A percentile compares a stretch with the other conserved stretches of the same genome.
phyloP scores from a whole-genome alignment of 495 filamentous ascomycete genomes.

The Saxophila tyrrhenica region DNA sequence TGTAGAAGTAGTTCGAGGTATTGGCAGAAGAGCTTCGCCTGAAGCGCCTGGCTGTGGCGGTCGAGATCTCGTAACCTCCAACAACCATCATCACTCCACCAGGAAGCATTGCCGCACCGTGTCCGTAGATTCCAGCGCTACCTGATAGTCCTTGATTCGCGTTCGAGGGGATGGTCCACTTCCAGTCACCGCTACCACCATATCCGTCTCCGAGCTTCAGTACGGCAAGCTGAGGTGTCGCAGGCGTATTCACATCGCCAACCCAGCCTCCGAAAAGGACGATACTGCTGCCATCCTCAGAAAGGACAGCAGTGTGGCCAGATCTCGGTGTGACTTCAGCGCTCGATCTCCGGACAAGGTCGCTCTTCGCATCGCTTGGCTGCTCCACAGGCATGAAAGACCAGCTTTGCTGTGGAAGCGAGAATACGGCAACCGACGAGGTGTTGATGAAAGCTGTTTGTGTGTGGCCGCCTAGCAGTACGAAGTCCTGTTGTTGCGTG shows the following conservation, averaged over 20 bases:
- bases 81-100: conserved; percentile 84
- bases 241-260: conserved; percentile 60
- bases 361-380: conserved; percentile 32
- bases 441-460: conserved; percentile 79
- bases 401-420: conserved; percentile 76
- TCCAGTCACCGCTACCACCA: conserved; percentile 55
- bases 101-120: conserved; percentile 71
- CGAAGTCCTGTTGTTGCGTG: conserved; percentile 59
- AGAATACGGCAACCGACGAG: conserved; percentile 80
- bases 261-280: conserved; percentile 87
- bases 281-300: conserved; percentile 59
- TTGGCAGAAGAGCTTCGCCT: conserved; percentile 29
- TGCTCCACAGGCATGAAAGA: conserved; percentile 56
- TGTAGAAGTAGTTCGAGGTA: conserved; percentile 55
- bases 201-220: conserved; percentile 60
- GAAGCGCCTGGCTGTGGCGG: conserved; percentile 32
- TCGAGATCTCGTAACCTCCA: conserved; percentile 64
- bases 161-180: conserved; percentile 52
- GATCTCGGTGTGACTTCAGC: conserved; percentile 59
- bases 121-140: conserved; percentile 64
- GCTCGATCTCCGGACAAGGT: conserved; percentile 34
- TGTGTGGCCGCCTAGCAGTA: conserved; percentile 82
- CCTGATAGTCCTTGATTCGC: conserved; percentile 33
- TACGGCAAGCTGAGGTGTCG: conserved; percentile 67
- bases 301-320: conserved; percentile 73